Percentiles rank a stretch among this genome's conserved stretches.
These are phyloP conservation scores for Scenedesmus sp. DNA, from an alignment of 163 green algal species.

Conservation along the genomic window DNA sequence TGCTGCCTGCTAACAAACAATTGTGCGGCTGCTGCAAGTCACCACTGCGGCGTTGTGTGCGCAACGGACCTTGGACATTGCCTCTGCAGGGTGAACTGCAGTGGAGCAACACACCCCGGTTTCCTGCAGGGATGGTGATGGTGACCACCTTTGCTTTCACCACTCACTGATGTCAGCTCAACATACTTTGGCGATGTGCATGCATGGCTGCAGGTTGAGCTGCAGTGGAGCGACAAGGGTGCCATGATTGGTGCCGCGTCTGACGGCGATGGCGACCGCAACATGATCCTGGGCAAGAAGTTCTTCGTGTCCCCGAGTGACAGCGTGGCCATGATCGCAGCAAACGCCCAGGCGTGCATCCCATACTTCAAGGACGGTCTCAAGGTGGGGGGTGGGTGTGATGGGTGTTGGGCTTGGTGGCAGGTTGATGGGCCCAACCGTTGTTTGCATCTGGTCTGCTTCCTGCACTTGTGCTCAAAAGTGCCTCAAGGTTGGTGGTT, in stretches of 20 bases:
- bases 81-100: too few species aligned
- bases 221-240: constrained; percentile 85
- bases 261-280: constrained; percentile 98
- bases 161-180: neutral
- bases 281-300: constrained; percentile 98
- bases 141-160: too few species aligned
- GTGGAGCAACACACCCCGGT: too few species aligned
- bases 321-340: constrained; percentile 98
- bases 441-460: too few species aligned
- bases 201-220: constrained; percentile 74
- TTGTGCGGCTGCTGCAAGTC: neutral
- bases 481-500: too few species aligned
- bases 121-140: too few species aligned
- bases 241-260: constrained; percentile 92
- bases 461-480: too few species aligned
- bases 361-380: constrained; percentile 98
- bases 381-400: constrained; percentile 83
- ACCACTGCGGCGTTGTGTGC: neutral
- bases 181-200: neutral
- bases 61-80: too few species aligned
- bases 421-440: too few species aligned
- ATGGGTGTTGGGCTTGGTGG: neutral
- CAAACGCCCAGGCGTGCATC: constrained; percentile 95
- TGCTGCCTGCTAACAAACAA: neutral
- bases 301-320: constrained; percentile 99